phyloP scores from a whole-genome alignment of 495 filamentous ascomycete species.

The Hypoxylon fragiforme region DNA sequence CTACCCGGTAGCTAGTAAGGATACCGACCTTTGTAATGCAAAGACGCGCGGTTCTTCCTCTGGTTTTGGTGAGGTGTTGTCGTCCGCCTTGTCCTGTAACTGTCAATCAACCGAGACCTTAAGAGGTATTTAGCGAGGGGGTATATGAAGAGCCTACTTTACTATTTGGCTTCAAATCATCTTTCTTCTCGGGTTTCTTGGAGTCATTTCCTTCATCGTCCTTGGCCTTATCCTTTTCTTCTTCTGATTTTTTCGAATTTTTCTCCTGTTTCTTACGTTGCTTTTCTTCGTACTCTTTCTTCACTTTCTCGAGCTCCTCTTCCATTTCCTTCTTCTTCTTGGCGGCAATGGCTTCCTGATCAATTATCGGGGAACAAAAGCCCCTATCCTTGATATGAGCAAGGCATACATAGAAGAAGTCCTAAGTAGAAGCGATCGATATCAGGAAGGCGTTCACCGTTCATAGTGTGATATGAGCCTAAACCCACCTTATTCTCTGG shows the following conservation, averaged over 20 bases:
- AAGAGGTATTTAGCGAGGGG: no score
- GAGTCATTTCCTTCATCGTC: slow-evolving; percentile 45
- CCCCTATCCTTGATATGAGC: slow-evolving; percentile 80
- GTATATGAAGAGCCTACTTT: slow-evolving; percentile 33
- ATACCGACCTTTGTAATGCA: slow-evolving; percentile 74
- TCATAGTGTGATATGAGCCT: background rate
- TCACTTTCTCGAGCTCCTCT: slow-evolving; percentile 71
- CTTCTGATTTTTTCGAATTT: slow-evolving; percentile 51
- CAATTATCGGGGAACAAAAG: slow-evolving; percentile 79
- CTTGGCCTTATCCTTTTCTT: slow-evolving; percentile 50
- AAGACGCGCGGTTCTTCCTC: slow-evolving; percentile 78
- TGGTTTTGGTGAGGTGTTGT: slow-evolving; percentile 44
- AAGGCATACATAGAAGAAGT: slow-evolving; percentile 92
- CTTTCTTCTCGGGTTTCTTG: slow-evolving; percentile 44
- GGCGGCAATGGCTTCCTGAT: slow-evolving; percentile 72
- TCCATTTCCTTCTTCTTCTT: slow-evolving; percentile 72
- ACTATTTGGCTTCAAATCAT: slow-evolving; percentile 10
- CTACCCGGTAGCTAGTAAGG: background rate
- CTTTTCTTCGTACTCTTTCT: slow-evolving; percentile 78
- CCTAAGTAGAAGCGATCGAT: slow-evolving; percentile 56
- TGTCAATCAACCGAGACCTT: slow-evolving; percentile 1
- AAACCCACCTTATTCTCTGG: slow-evolving; percentile 79
- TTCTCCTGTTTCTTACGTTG: slow-evolving; percentile 68
- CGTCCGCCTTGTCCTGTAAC: slow-evolving; percentile 60
- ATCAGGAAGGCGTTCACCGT: slow-evolving; percentile 25